Percentiles rank a stretch among this genome's conserved stretches.
Evolutionary conservation across 129 eudicot genomes (phyloP).

Genomic region (Cynara cardunculus): DNA sequence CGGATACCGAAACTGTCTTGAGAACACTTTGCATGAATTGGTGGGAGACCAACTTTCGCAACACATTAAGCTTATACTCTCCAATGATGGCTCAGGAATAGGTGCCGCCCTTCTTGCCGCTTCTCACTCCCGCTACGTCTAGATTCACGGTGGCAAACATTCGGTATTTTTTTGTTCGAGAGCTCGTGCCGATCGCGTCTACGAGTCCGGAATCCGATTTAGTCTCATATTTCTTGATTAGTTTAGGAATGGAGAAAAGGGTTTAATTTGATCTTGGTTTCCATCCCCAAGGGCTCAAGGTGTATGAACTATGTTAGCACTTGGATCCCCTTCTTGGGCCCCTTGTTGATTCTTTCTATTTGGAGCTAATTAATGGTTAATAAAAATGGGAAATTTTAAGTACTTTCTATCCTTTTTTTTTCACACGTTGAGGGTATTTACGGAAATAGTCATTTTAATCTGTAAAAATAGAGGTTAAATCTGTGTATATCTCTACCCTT

Average conservation of each 20-base stretch:
- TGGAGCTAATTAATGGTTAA: slow-evolving; percentile 15
- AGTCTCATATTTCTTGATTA: neutral
- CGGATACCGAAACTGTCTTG: slow-evolving; percentile 61
- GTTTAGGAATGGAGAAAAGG: slow-evolving; percentile 19
- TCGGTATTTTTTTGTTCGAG: neutral
- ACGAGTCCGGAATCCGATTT: neutral
- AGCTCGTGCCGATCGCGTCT: neutral
- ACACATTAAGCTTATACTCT: slow-evolving; percentile 47
- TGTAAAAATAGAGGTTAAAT: too few species aligned
- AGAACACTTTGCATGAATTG: slow-evolving; percentile 62
- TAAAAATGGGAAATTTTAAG: slow-evolving; percentile 23
- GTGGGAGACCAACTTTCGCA: slow-evolving; percentile 49
- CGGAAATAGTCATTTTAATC: too few species aligned
- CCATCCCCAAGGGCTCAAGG: neutral
- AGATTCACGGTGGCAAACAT: slow-evolving; percentile 2
- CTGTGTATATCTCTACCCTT: too few species aligned
- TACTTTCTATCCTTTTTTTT: neutral
- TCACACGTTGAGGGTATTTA: too few species aligned
- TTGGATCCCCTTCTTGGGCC: neutral
- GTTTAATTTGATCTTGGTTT: slow-evolving; percentile 13
- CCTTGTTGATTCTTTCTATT: slow-evolving; percentile 7
- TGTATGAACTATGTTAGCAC: slow-evolving; percentile 20
- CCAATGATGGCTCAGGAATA: slow-evolving; percentile 79
- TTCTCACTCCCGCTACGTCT: slow-evolving; percentile 66
- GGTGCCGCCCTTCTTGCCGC: slow-evolving; percentile 99